These are phyloP conservation scores for Lyophyllum shimeji DNA, from an alignment of 768 basidiomycete species.

Conservation along the genomic window DNA sequence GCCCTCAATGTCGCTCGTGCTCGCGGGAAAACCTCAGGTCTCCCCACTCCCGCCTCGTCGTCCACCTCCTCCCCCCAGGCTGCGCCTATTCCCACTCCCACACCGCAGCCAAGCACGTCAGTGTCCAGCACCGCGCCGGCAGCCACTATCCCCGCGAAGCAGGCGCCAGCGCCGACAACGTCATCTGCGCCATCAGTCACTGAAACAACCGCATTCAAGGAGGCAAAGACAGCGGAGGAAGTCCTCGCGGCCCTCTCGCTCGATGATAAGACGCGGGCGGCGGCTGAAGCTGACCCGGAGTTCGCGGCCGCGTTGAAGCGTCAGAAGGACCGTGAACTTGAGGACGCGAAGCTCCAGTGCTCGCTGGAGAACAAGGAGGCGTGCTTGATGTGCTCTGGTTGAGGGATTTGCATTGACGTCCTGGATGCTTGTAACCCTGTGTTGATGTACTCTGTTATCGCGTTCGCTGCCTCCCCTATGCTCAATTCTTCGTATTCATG, in stretches of 20 bases:
- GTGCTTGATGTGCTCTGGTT: constrained; percentile 90
- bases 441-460: constrained; percentile 1
- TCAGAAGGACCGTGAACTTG: constrained; percentile 70
- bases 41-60: constrained; percentile 31
- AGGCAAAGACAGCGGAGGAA: constrained; percentile 18
- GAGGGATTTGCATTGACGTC: constrained; percentile 21
- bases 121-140: constrained; percentile 11
- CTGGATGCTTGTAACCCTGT: background rate
- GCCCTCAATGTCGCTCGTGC: constrained; percentile 28
- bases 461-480: background rate
- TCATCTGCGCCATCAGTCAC: constrained; percentile 17
- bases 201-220: constrained; percentile 26
- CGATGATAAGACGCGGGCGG: constrained; percentile 49
- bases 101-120: constrained; percentile 4
- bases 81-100: constrained; percentile 21
- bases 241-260: constrained; percentile 35
- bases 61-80: constrained; percentile 28
- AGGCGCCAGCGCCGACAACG: constrained; percentile 19
- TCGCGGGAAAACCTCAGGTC: constrained; percentile 21
- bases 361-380: constrained; percentile 94
- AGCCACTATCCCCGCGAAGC: constrained; percentile 27
- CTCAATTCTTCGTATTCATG: too few species aligned
- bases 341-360: constrained; percentile 80
- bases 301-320: constrained; percentile 77
- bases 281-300: constrained; percentile 65